Base-by-base conservation (phyloP, 2,329 filamentous ascomycete species). In the Cryphonectria parasitica region DNA sequence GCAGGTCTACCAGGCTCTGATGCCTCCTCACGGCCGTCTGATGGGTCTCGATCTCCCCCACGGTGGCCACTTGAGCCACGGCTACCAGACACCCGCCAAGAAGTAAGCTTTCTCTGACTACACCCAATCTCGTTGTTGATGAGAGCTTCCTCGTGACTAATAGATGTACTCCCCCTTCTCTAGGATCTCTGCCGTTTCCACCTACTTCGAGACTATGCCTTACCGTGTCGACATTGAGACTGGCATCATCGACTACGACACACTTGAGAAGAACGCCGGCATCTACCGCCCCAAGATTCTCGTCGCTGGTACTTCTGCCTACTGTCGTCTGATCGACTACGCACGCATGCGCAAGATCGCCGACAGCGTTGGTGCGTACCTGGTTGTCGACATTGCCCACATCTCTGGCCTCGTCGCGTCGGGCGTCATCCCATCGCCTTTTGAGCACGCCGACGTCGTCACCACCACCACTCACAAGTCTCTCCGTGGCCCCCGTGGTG, bases 401-500 rank as follows among this genome's bases (percentile, higher is more conserved):
- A 98, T 99, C 81, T 98, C 95, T 64, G 96, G 96, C 78, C 90
- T 99, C 64, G 92, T 99, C 74, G 94, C 96, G 66, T 94, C 94
- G 72, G 92, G 91, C 77, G 96, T 98, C 76, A 96, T 98, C 79
- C 94, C 95, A 74, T 95, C 93, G 64, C 96, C 96, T 61, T 99
- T 99, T 86, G 87, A 90, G 74, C 86, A 97, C 82, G 95, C 96
- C 75, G 96, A 99, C 80, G 92, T 99, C 70, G 96, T 99, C 77
- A 99, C 96, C 74, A 99, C 96, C 74, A 99, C 96, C 73, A 99
- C 96, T 63, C 96, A 99, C 90, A 99, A 99, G 89, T 98, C 95
- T 69, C 92, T 99, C 76, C 94, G 96, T 83, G 96, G 96, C 72
- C 96, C 96, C 72, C 94, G 96, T 81, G 96, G 96, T 79, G 96